Evolutionary conservation across 2,329 filamentous ascomycete species (phyloP).

Genomic region (Apiospora phragmitis): DNA sequence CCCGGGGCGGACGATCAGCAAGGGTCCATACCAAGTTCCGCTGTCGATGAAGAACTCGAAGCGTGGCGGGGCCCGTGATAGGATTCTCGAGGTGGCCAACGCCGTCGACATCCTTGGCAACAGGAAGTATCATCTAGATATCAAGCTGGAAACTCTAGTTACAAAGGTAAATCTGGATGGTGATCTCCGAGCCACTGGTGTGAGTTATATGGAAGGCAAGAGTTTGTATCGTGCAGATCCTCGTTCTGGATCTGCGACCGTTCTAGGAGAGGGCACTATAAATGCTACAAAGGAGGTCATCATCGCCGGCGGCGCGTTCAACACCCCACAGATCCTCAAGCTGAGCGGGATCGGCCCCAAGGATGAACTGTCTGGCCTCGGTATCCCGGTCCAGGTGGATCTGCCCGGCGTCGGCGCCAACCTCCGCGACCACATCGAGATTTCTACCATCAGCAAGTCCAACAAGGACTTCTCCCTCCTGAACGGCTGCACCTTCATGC

Average conservation of each 20-base stretch:
- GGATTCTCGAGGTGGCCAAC: conserved; percentile 48
- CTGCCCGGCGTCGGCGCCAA: conserved; percentile 50
- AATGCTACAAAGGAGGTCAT: conserved; percentile 49
- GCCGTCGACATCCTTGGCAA: conserved; percentile 37
- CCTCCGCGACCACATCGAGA: conserved; percentile 38
- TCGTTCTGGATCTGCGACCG: conserved; percentile 27
- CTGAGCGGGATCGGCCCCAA: conserved; percentile 47
- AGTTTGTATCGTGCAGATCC: conserved; percentile 30
- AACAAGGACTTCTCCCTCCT: conserved; percentile 9
- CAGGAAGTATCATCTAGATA: conserved; percentile 43
- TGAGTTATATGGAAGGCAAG: conserved; percentile 23
- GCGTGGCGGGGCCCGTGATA: conserved; percentile 51
- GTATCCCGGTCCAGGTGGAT: conserved; percentile 43
- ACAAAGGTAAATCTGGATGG: conserved; percentile 20
- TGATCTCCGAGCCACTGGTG: conserved; percentile 19
- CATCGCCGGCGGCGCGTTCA: conserved; percentile 46
- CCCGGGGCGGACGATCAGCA: conserved; percentile 1
- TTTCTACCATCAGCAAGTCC: conserved; percentile 29
- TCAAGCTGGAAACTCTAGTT: conserved; percentile 21
- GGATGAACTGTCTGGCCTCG: conserved; percentile 37
- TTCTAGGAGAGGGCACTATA: not conserved
- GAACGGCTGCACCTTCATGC: not conserved
- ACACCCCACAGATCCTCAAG: conserved; percentile 50
- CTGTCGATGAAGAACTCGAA: conserved; percentile 43
- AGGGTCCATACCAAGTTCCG: conserved; percentile 46